Evolutionary conservation across 106 monocot genomes (phyloP).

Genomic region (Apostasia ramifera): DNA sequence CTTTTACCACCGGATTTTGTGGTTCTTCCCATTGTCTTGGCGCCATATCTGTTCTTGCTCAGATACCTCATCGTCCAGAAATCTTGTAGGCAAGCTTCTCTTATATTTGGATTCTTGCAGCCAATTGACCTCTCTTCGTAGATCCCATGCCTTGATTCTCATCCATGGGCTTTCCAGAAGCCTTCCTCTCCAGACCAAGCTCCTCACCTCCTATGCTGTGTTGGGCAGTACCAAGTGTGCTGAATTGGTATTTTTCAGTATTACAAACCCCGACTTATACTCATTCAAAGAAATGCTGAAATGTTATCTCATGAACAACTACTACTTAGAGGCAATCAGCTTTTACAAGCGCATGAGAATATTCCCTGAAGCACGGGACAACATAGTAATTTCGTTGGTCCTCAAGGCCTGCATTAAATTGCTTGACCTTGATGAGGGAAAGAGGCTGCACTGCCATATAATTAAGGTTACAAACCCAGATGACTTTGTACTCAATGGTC

Average conservation of each 20-base stretch:
- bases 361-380: conserved; percentile 8
- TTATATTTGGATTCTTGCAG: conserved; percentile 6
- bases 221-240: not conserved
- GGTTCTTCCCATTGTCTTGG: not conserved
- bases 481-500: conserved; percentile 35
- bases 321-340: conserved; percentile 18
- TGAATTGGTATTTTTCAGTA: conserved; percentile 9
- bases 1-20: not conserved
- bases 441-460: conserved; percentile 43
- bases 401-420: conserved; percentile 44
- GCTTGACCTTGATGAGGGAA: conserved; percentile 23
- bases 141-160: conserved; percentile 3
- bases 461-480: conserved; percentile 40
- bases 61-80: not conserved
- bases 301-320: conserved; percentile 9
- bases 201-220: conserved; percentile 5
- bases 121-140: not conserved
- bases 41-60: not conserved
- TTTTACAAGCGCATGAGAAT: conserved; percentile 21
- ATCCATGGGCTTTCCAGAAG: not conserved
- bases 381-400: conserved; percentile 33
- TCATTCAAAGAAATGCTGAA: conserved; percentile 19
- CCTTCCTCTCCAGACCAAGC: conserved; percentile 18
- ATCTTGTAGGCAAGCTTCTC: not conserved
- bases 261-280: conserved; percentile 16